These are phyloP conservation scores for Cladophialophora exuberans DNA, from an alignment of 2,329 filamentous ascomycete genomes.

Conservation along the genomic window DNA sequence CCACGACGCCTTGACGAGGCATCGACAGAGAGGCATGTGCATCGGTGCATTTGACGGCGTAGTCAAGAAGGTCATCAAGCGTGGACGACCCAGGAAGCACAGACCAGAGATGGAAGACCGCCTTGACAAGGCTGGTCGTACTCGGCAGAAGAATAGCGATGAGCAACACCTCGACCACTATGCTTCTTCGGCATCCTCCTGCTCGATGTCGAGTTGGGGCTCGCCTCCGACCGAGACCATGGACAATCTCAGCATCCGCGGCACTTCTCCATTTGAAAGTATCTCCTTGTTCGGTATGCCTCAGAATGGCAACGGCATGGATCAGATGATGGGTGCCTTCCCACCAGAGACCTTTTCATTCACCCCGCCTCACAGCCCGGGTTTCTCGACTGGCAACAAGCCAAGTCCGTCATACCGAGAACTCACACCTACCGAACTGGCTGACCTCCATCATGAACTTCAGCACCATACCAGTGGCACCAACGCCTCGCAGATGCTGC, in stretches of 20 bases:
- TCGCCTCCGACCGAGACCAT: slow-evolving; percentile 48
- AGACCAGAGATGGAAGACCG: slow-evolving; percentile 63
- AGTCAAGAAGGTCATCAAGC: slow-evolving; percentile 68
- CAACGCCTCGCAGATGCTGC: slow-evolving; percentile 21
- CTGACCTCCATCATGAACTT: too few species aligned
- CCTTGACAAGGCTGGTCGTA: slow-evolving; percentile 59
- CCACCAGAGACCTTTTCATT: slow-evolving; percentile 48
- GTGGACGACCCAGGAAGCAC: slow-evolving; percentile 66
- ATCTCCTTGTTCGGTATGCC: slow-evolving; percentile 31
- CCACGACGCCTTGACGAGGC: slow-evolving; percentile 91
- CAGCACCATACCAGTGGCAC: slow-evolving; percentile 11
- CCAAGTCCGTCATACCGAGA: slow-evolving; percentile 44
- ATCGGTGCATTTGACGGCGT: slow-evolving; percentile 88
- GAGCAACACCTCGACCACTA: slow-evolving; percentile 37
- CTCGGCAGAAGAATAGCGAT: slow-evolving; percentile 43
- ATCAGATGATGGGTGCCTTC: slow-evolving; percentile 34
- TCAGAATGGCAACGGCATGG: slow-evolving; percentile 16
- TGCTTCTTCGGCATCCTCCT: slow-evolving; percentile 41
- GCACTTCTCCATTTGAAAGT: slow-evolving; percentile 39
- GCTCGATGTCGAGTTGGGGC: slow-evolving; percentile 44
- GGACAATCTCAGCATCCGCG: slow-evolving; percentile 44
- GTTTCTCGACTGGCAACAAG: slow-evolving; percentile 43
- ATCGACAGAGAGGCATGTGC: slow-evolving; percentile 95
- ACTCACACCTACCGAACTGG: slow-evolving; percentile 40
- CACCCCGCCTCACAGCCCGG: slow-evolving; percentile 52